Base-by-base conservation (phyloP, 768 basidiomycete genomes). In the Hygrophoropsis aurantiaca region DNA sequence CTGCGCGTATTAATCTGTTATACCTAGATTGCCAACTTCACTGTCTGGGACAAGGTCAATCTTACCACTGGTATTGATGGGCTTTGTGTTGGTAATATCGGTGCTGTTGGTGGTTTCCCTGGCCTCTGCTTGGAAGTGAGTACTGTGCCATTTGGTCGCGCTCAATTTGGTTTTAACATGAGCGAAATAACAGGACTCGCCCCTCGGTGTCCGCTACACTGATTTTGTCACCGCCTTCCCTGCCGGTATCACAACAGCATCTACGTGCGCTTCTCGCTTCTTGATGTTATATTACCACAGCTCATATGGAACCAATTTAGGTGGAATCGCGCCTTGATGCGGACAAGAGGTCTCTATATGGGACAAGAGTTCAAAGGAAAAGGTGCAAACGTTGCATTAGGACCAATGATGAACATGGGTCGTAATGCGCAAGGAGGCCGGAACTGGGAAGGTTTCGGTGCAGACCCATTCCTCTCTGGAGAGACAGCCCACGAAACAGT, bases 381-480 rank as follows among this genome's bases (percentile, higher is more conserved):
- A 59, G 92, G 92, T 19, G 84, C 87, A 34, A 77, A 93, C 55
- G 72, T 91, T 38, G 84, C 83, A 8, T 72, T 90, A 8, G 79
- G 73, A 6, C 74, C 87, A 0, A 87, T 86, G 82, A 90, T 87
- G 80, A 89, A 90, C 59, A 77, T 91, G 69, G 85, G 82, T 4
- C 77, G 85, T 13, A 67, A 81, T n/a, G 81, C 85, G 1, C 71
- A 77, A 51, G 86, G 84, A 3, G 90, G 90, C 9, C 71, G 91
- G 23, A 90, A 90, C 62, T 92, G 89, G 87, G 90, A 92, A 72
- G 87, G 89, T 19, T 90, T 89, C 50, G 89, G 90, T 24, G 87
- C 77, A 5, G 90, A 94, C 63, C 90, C 91, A 0, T 94, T 81
- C 67, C 67, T 92, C 15, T 59, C 80, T 16, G 88, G 91, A 8